Evolutionary conservation across 2,329 filamentous ascomycete species (phyloP).

Genomic region (Pseudopyricularia javanii): DNA sequence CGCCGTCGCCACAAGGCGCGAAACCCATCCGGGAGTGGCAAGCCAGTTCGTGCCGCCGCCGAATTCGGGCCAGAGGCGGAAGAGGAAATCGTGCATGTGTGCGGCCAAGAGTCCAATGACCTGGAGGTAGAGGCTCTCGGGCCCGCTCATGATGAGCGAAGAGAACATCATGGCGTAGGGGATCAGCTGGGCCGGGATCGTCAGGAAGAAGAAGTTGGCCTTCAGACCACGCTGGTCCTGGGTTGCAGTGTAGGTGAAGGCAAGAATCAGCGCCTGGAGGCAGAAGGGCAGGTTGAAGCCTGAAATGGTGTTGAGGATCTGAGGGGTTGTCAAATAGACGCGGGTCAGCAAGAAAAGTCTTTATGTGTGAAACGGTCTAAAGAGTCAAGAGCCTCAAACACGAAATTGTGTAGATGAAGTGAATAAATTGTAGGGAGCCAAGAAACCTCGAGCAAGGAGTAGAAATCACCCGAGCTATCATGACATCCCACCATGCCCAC

Average conservation of each 20-base stretch:
- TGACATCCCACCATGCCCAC: slow-evolving; percentile 66
- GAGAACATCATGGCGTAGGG: slow-evolving; percentile 70
- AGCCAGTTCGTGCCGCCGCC: slow-evolving; percentile 72
- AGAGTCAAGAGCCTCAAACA: too few species aligned
- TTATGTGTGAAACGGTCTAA: not conserved
- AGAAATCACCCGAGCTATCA: slow-evolving; percentile 52
- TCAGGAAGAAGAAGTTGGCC: slow-evolving; percentile 70
- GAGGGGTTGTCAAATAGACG: slow-evolving; percentile 4
- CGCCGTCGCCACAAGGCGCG: slow-evolving; percentile 47
- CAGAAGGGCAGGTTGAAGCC: slow-evolving; percentile 37
- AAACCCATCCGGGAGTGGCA: slow-evolving; percentile 60
- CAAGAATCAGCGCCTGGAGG: slow-evolving; percentile 57
- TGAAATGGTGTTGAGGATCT: slow-evolving; percentile 40
- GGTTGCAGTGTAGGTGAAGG: slow-evolving; percentile 70
- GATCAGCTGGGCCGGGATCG: slow-evolving; percentile 68
- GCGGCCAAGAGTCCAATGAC: slow-evolving; percentile 73
- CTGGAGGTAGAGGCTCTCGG: slow-evolving; percentile 48
- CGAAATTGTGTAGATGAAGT: too few species aligned
- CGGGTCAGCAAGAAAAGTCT: not conserved
- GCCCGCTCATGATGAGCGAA: slow-evolving; percentile 53
- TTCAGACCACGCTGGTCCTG: slow-evolving; percentile 74
- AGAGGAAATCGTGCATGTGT: slow-evolving; percentile 83
- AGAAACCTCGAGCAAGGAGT: slow-evolving; percentile 43
- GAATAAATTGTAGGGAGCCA: slow-evolving; percentile 48
- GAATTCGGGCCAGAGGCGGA: slow-evolving; percentile 77